Conservation (phyloP, 2,329 filamentous ascomycete species). For the Arachnomyces sp. region DNA sequence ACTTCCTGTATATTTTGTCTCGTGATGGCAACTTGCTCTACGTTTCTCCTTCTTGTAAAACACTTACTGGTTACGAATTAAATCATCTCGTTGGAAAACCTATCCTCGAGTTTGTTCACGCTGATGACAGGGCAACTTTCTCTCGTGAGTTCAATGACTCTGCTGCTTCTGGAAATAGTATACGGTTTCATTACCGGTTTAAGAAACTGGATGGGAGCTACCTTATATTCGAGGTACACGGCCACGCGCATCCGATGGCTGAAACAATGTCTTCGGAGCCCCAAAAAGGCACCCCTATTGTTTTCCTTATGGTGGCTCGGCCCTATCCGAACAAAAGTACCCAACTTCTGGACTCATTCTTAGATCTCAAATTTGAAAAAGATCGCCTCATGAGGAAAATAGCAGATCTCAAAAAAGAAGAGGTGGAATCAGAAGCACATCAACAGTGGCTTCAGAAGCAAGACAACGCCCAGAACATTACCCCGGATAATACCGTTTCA, state of each 20-base stretch:
- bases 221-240: constrained; percentile 81
- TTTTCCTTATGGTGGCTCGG: constrained; percentile 88
- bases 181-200: constrained; percentile 83
- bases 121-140: constrained; percentile 76
- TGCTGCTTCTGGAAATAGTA: constrained; percentile 68
- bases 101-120: constrained; percentile 75
- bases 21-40: constrained; percentile 77
- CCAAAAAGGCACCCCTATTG: constrained; percentile 65
- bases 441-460: constrained; percentile 54
- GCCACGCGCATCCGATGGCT: constrained; percentile 77
- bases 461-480: constrained; percentile 48
- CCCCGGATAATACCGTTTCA: constrained; percentile 26
- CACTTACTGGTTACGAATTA: constrained; percentile 66
- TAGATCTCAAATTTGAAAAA: constrained; percentile 96
- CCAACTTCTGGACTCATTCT: constrained; percentile 76
- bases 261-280: constrained; percentile 59
- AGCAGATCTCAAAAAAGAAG: constrained; percentile 74
- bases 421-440: constrained; percentile 66
- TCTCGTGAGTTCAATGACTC: constrained; percentile 83
- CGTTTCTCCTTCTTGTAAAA: constrained; percentile 69
- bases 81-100: constrained; percentile 66
- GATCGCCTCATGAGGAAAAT: constrained; percentile 79
- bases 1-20: constrained; percentile 81
- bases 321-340: constrained; percentile 87
- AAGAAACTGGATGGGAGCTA: constrained; percentile 66